Percentiles rank a stretch among this genome's conserved stretches.
Conservation (phyloP, 257 asterid species). For the Jaltomata sinuosa region DNA sequence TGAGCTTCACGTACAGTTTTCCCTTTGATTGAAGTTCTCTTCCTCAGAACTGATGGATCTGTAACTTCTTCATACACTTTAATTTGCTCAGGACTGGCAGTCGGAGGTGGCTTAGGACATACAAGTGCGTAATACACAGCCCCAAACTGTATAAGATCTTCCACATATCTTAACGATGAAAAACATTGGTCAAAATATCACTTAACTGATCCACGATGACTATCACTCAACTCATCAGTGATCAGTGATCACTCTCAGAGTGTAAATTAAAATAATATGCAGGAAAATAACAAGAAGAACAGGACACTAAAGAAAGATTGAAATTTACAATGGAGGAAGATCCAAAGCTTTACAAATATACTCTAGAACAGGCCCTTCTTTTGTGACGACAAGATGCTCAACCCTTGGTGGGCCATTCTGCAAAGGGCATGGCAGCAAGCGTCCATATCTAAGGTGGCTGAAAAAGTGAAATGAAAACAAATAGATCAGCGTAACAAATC, state of each 20-base stretch:
- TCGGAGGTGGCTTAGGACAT: conserved; percentile 83
- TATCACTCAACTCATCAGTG: conserved; percentile 5
- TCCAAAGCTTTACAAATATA: conserved; percentile 49
- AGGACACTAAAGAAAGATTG: background rate
- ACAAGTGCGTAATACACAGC: conserved; percentile 90
- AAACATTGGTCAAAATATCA: conserved; percentile 8
- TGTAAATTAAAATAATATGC: background rate
- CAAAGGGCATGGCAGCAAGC: conserved; percentile 84
- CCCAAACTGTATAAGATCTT: conserved; percentile 92
- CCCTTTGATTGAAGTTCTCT: conserved; percentile 74
- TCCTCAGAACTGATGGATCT: conserved; percentile 53
- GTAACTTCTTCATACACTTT: conserved; percentile 55
- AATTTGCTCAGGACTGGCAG: conserved; percentile 72
- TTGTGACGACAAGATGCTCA: conserved; percentile 70
- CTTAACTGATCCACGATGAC: background rate
- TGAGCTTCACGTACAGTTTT: conserved; percentile 86
- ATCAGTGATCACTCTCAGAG: background rate
- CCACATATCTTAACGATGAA: conserved; percentile 59
- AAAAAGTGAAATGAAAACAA: conserved; percentile 1
- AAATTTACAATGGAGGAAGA: conserved; percentile 73
- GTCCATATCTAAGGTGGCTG: conserved; percentile 62
- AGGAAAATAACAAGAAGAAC: conserved; percentile 1
- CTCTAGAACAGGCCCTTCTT: conserved; percentile 78
- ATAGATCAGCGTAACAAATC: background rate
- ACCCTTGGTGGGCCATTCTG: conserved; percentile 77